Conservation (phyloP, 2,329 filamentous ascomycete genomes). For the Cryphonectria naterciae region DNA sequence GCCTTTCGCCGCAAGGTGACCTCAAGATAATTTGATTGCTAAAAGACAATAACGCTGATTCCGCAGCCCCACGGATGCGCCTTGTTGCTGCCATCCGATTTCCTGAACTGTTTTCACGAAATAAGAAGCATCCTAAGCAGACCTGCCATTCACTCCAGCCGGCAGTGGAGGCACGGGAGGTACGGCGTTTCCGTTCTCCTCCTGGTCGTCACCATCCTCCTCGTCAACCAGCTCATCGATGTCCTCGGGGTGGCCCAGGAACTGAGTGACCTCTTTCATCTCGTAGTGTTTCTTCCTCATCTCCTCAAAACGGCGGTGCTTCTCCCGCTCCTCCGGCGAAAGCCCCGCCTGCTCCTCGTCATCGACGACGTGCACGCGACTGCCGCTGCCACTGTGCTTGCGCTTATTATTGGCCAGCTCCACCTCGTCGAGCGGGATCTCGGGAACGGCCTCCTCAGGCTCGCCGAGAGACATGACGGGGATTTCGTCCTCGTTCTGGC, state of each 20-base stretch:
- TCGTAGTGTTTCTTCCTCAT: constrained; percentile 97
- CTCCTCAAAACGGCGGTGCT: constrained; percentile 89
- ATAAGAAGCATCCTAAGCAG: constrained; percentile 12
- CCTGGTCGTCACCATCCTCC: constrained; percentile 51
- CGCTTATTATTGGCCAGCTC: constrained; percentile 20
- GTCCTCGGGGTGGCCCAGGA: constrained; percentile 77
- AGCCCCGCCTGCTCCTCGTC: constrained; percentile 64
- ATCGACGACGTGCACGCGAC: constrained; percentile 79
- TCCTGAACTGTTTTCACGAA: too few species aligned
- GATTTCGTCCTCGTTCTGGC: constrained; percentile 70
- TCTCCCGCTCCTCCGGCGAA: constrained; percentile 78
- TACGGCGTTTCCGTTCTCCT: constrained; percentile 34
- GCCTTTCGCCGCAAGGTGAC: constrained; percentile 1
- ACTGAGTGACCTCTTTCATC: constrained; percentile 90
- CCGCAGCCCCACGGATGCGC: neutral
- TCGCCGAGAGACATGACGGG: constrained; percentile 91
- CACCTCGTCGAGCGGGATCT: constrained; percentile 37
- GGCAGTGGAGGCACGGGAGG: constrained; percentile 52
- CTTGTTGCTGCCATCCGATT: neutral
- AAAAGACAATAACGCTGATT: neutral
- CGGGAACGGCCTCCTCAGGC: constrained; percentile 74
- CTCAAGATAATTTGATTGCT: neutral
- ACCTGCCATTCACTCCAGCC: constrained; percentile 36
- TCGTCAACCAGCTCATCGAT: constrained; percentile 65
- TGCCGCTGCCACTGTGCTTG: constrained; percentile 45